Base-by-base conservation (phyloP, 768 basidiomycete species). In the Tylopilus sp. region DNA sequence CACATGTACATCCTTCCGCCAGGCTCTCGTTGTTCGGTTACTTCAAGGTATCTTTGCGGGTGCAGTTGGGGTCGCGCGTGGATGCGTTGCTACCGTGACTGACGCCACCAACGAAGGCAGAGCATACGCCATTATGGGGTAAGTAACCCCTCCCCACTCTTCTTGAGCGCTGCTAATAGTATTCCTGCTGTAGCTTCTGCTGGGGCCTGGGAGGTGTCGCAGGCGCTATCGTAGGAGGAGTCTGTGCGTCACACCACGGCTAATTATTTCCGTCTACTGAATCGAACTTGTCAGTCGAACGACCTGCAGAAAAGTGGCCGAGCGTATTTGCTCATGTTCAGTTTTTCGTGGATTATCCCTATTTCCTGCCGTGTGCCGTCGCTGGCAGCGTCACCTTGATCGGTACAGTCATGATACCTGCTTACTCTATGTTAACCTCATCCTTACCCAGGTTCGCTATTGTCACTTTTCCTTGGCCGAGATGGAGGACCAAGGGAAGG, bases 171-270 rank as follows among this genome's bases (percentile, higher is more conserved):
- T 18, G 23, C 52, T 58, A 13, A 61, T 22, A 26, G 1, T 9
- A 6, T 35, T 20, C 38, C 38, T 28, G 51, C 44, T 50, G 3
- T 50, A 91, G 88, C 11, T 97, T 95, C 68, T 91, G 86, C 58
- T 97, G 95, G 97, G 95, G 94, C 53, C 81, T 98, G 57, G 97
- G 95, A 54, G 97, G 95, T 80, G 91, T 94, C 12, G 81, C 85
- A 41, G 92, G 92, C 40, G 88, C 88, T 41, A 86, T 94, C 47
- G 78, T 95, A 26, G 93, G 91, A 55, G 90, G 90, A 59, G 73
- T 83, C 59, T 85, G 91, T 91, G 57, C 68, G 89, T 75, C 20
- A 8, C 51, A 26, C 49, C 38, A 3, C 40, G 20, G 9, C 33
- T 22, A 26, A 30, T 36, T 23, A 45, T 35, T 46, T 42, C 8